Conservation (phyloP, 352 stramenopile species). For the Phytophthora niederhauseri region DNA sequence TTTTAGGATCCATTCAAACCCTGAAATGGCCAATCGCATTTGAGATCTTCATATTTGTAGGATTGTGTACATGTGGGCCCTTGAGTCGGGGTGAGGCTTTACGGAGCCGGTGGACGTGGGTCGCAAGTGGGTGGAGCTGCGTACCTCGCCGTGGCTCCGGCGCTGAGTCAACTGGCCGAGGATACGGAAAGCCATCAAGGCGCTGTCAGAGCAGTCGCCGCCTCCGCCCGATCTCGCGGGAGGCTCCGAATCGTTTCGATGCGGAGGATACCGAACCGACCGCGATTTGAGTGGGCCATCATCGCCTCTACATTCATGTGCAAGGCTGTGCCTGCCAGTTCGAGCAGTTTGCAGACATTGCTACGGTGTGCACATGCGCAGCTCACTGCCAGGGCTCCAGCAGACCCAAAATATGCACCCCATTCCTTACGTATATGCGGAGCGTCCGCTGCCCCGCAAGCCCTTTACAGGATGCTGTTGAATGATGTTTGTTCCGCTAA, state of each 20-base stretch:
- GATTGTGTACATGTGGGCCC: too few species aligned
- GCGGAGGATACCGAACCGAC: conserved; percentile 14
- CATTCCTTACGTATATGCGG: too few species aligned
- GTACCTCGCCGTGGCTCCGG: neutral
- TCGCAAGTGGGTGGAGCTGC: neutral
- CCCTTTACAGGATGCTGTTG: too few species aligned
- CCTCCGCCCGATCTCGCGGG: conserved; percentile 11
- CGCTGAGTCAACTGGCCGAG: conserved; percentile 21
- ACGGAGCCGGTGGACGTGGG: neutral
- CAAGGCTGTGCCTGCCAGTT: conserved; percentile 4
- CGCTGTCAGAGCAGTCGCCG: conserved; percentile 18
- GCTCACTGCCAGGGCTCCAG: neutral
- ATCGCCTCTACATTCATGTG: conserved; percentile 20
- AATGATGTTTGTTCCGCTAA: too few species aligned
- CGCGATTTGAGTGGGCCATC: neutral
- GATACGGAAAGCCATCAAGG: conserved; percentile 30
- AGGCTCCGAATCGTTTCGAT: conserved; percentile 22
- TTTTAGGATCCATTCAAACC: neutral
- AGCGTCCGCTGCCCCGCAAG: too few species aligned
- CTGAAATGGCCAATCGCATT: too few species aligned
- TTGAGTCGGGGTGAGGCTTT: too few species aligned
- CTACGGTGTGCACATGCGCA: neutral
- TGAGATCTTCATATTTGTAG: too few species aligned
- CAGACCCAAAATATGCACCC: too few species aligned
- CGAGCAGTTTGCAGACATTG: too few species aligned